Conservation (phyloP, 2,329 filamentous ascomycete genomes). For the Cordyceps cateniannulata region DNA sequence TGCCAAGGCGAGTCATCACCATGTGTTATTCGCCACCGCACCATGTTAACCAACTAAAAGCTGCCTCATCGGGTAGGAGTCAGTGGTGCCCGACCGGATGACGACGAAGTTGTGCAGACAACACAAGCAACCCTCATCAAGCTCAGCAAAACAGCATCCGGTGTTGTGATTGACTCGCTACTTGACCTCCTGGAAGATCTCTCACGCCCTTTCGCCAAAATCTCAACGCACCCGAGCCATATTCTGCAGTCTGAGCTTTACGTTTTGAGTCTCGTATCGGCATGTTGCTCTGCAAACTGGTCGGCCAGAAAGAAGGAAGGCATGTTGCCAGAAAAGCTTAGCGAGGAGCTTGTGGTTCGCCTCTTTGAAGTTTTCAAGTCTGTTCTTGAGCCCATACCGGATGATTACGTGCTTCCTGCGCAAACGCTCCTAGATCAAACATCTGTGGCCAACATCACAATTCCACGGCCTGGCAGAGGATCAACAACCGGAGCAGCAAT, state of each 20-base stretch:
- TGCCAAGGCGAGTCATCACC: constrained; percentile 43
- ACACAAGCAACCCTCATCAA: constrained; percentile 56
- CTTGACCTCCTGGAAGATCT: constrained; percentile 54
- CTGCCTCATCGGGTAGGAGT: constrained; percentile 58
- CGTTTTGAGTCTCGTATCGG: constrained; percentile 55
- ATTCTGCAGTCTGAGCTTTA: constrained; percentile 60
- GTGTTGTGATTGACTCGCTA: constrained; percentile 49
- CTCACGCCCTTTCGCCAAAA: constrained; percentile 44
- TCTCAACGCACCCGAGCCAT: constrained; percentile 49
- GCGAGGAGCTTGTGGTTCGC: constrained; percentile 45
- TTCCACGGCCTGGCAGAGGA: constrained; percentile 22
- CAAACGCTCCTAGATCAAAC: constrained; percentile 51
- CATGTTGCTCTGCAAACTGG: constrained; percentile 60
- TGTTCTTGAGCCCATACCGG: constrained; percentile 53
- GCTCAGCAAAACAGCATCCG: constrained; percentile 49
- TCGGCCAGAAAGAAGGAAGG: constrained; percentile 24
- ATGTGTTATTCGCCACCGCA: not conserved
- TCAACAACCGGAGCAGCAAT: not conserved
- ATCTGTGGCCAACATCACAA: constrained; percentile 29
- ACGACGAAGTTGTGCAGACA: constrained; percentile 55
- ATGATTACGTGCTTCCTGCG: constrained; percentile 49
- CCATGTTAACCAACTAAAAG: constrained; percentile 26
- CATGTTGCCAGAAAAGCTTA: constrained; percentile 27
- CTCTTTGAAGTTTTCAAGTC: constrained; percentile 49
- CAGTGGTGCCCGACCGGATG: constrained; percentile 46